Evolutionary conservation across 2,329 filamentous ascomycete genomes (phyloP).

Genomic region (Myotisia sp.): DNA sequence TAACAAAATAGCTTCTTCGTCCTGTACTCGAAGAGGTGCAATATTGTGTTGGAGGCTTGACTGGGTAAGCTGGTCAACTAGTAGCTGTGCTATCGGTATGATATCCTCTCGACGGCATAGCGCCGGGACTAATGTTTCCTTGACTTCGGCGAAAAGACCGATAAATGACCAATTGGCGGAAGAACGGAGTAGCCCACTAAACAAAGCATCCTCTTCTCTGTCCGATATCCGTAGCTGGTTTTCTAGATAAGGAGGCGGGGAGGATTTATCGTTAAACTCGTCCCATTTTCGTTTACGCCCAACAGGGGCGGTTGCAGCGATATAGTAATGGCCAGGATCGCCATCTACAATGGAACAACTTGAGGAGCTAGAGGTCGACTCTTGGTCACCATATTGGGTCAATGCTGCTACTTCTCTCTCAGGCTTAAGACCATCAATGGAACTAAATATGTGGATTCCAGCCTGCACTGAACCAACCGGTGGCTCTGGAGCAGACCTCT

Average conservation of each 20-base stretch:
- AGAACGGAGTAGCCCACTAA: constrained; percentile 26
- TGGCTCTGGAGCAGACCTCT: too few species aligned
- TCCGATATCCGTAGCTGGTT: too few species aligned
- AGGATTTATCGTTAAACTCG: neutral
- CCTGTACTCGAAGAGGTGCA: neutral
- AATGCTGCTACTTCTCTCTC: neutral
- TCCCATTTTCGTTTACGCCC: neutral
- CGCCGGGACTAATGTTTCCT: constrained; percentile 20
- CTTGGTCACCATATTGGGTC: neutral
- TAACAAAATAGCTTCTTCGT: constrained; percentile 5
- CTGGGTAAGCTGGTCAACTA: constrained; percentile 32
- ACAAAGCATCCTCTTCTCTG: constrained; percentile 14
- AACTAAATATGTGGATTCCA: too few species aligned
- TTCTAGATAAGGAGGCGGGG: neutral
- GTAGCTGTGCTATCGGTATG: constrained; percentile 27
- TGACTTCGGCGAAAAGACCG: constrained; percentile 26
- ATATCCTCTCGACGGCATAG: constrained; percentile 24
- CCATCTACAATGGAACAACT: neutral
- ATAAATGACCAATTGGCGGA: constrained; percentile 28
- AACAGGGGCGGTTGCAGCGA: too few species aligned
- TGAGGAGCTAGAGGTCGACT: neutral
- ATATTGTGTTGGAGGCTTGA: constrained; percentile 27
- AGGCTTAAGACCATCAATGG: too few species aligned
- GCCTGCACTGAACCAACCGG: too few species aligned
- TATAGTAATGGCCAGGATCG: too few species aligned